phyloP scores from a whole-genome alignment of 495 filamentous ascomycete genomes.

The Rhypophila decipiens region DNA sequence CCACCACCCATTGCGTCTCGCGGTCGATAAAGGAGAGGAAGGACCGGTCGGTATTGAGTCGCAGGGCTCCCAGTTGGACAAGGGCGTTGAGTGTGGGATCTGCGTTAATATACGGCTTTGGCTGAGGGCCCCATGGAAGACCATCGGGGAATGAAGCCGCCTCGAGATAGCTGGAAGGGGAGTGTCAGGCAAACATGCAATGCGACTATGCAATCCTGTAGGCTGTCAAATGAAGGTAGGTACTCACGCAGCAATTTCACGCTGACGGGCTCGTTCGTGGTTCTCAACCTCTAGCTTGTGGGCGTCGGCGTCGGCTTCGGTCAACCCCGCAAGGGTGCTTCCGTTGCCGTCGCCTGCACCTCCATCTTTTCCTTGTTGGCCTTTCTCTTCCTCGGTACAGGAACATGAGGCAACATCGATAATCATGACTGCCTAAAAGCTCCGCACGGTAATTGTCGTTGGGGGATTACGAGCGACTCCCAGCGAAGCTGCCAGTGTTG shows the following conservation, averaged over 20 bases:
- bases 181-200: too few relatives aligned
- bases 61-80: slow-evolving; percentile 35
- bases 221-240: not conserved
- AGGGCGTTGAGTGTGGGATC: slow-evolving; percentile 40
- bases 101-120: slow-evolving; percentile 7
- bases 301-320: not conserved
- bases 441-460: too few relatives aligned
- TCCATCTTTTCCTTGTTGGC: too few relatives aligned
- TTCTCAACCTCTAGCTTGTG: slow-evolving; percentile 7
- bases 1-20: slow-evolving; percentile 30
- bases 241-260: slow-evolving; percentile 19
- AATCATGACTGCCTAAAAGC: too few relatives aligned
- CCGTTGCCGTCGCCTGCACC: too few relatives aligned
- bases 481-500: too few relatives aligned
- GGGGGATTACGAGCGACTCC: too few relatives aligned
- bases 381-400: too few relatives aligned
- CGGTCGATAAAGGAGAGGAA: slow-evolving; percentile 36
- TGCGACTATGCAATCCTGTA: not conserved
- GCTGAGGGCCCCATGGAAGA: slow-evolving; percentile 10
- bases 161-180: slow-evolving; percentile 19
- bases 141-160: slow-evolving; percentile 19
- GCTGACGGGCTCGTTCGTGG: slow-evolving; percentile 17
- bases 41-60: slow-evolving; percentile 29
- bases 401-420: too few relatives aligned
- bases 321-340: too few relatives aligned